Conservation (phyloP, 2,329 filamentous ascomycete genomes). For the Ascochyta clinopodiicola region DNA sequence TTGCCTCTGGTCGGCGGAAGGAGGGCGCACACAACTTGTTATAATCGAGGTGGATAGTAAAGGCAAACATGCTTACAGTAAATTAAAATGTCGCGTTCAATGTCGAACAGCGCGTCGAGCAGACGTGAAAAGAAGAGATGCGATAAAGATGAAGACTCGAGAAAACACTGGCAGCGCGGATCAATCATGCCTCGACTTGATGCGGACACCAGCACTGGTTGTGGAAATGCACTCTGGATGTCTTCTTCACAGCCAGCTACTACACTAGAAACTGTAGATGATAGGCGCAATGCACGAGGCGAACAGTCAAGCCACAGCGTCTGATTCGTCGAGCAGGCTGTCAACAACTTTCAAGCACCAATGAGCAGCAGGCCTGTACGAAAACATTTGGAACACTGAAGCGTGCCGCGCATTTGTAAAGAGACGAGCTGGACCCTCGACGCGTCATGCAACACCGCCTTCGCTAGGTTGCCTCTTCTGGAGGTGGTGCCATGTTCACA, state of each 20-base stretch:
- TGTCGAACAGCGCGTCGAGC: too few relatives aligned
- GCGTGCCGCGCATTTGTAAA: slow-evolving; percentile 3
- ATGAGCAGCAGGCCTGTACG: slow-evolving; percentile 6
- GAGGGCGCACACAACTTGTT: background rate
- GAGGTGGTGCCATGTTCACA: background rate
- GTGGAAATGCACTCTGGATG: too few relatives aligned
- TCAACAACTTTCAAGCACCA: slow-evolving; percentile 1
- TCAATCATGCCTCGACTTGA: too few relatives aligned
- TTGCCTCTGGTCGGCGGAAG: background rate
- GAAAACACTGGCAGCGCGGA: too few relatives aligned
- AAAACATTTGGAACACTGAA: slow-evolving; percentile 1
- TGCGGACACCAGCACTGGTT: too few relatives aligned
- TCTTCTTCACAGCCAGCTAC: background rate
- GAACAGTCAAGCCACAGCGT: background rate
- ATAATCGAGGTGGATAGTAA: too few relatives aligned
- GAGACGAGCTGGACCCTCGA: slow-evolving; percentile 4
- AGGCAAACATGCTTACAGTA: too few relatives aligned
- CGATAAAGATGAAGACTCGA: too few relatives aligned
- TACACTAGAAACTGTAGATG: background rate
- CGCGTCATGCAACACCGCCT: slow-evolving; percentile 14
- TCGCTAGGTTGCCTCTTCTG: slow-evolving; percentile 7
- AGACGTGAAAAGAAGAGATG: too few relatives aligned
- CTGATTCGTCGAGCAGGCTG: slow-evolving; percentile 1
- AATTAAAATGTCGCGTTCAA: too few relatives aligned
- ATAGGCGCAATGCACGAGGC: background rate